A percentile compares a stretch with the other conserved stretches of the same genome.
phyloP scores from a whole-genome alignment of 768 basidiomycete genomes.

The Lentinula edodes region DNA sequence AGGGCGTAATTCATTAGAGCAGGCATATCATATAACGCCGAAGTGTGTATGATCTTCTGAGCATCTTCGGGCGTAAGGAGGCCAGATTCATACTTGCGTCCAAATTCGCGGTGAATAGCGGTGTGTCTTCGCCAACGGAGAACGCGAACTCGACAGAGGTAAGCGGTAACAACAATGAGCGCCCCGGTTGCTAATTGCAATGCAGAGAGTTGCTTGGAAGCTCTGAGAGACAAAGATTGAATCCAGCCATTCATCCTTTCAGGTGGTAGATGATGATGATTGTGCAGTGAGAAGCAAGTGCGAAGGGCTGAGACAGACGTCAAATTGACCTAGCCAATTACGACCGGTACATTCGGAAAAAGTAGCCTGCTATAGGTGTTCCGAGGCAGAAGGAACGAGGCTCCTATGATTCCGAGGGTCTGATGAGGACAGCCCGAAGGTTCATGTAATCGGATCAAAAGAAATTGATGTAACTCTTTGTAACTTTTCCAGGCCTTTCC shows the following conservation, averaged over 20 bases:
- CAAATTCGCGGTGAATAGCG: constrained; percentile 34
- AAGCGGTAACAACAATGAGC: neutral
- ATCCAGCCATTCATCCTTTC: neutral
- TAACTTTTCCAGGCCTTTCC: neutral
- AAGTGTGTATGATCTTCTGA: constrained; percentile 32
- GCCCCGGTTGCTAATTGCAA: neutral
- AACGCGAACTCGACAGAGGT: constrained; percentile 24
- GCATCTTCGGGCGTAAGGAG: constrained; percentile 40
- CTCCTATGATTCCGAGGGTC: no score
- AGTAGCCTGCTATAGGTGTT: no score
- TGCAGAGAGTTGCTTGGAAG: neutral
- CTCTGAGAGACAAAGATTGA: neutral
- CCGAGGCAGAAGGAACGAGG: no score
- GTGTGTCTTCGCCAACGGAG: constrained; percentile 39
- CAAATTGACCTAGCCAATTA: no score
- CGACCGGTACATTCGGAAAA: no score
- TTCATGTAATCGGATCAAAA: neutral
- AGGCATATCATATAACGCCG: constrained; percentile 41
- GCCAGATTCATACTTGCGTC: constrained; percentile 22
- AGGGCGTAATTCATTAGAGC: constrained; percentile 30
- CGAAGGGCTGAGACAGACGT: neutral
- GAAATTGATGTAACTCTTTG: neutral
- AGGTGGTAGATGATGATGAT: neutral
- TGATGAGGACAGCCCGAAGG: no score
- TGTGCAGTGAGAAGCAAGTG: neutral